Conservation (phyloP, 129 eudicot species). For the Silybum marianum region DNA sequence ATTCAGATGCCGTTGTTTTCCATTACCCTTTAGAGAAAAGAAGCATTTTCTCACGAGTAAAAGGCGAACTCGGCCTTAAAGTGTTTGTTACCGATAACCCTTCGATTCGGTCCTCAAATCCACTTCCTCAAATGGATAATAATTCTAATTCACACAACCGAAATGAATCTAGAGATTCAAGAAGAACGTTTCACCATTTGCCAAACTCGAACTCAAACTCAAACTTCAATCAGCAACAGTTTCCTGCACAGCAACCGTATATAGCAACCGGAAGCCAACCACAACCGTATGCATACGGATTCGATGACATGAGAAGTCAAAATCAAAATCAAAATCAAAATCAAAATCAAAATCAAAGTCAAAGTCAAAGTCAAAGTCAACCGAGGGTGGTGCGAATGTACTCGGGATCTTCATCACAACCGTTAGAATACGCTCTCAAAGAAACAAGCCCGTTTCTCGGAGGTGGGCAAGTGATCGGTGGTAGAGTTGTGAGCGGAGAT, state of each 20-base stretch:
- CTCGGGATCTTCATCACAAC: slow-evolving; percentile 56
- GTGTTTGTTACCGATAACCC: slow-evolving; percentile 76
- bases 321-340: slow-evolving; percentile 25
- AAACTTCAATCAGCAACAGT: slow-evolving; percentile 33
- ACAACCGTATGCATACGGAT: slow-evolving; percentile 40
- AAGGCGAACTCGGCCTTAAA: slow-evolving; percentile 83
- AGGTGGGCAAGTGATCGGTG: slow-evolving; percentile 74
- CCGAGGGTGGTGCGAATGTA: slow-evolving; percentile 48
- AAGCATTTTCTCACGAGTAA: slow-evolving; percentile 61
- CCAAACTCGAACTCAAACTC: slow-evolving; percentile 50
- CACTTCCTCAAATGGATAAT: slow-evolving; percentile 50
- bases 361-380: slow-evolving; percentile 26
- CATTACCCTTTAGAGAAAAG: slow-evolving; percentile 83
- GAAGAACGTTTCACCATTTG: slow-evolving; percentile 55
- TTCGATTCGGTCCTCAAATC: slow-evolving; percentile 45
- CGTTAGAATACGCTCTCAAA: slow-evolving; percentile 62
- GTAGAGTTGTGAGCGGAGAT: slow-evolving; percentile 62
- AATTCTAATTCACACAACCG: slow-evolving; percentile 35
- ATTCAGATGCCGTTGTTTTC: slow-evolving; percentile 77
- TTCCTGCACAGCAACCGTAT: slow-evolving; percentile 29
- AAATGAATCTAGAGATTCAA: slow-evolving; percentile 38
- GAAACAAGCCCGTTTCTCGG: slow-evolving; percentile 89
- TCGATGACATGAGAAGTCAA: slow-evolving; percentile 52
- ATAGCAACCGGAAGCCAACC: slow-evolving; percentile 36
- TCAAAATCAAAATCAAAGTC: slow-evolving; percentile 29